Evolutionary conservation across 2,329 filamentous ascomycete species (phyloP), one percentile per base, ranked within the genome.

Genomic region (Colletotrichum plurivorum): DNA sequence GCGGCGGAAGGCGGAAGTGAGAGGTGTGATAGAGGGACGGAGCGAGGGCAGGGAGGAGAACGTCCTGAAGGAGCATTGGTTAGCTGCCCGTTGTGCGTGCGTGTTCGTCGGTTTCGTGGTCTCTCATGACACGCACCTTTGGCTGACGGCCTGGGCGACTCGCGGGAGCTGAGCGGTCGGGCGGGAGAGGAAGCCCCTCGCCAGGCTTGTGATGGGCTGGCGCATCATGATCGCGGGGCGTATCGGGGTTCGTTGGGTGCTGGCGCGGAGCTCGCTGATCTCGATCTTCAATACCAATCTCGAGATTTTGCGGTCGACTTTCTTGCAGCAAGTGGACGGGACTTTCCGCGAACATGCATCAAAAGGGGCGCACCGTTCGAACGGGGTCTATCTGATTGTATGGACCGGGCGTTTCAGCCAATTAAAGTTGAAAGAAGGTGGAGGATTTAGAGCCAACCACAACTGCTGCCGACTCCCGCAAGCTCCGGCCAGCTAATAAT

Each of bases 11-110:
- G 76, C 73, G 41, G 74, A 67, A 64, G 75, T 73, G 70, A 78
- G 73, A 2, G 78, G 75, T 25, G 76, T 73, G 68, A 85, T 75
- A 8, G 83, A 83, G 6, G 87, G 87, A 12, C 87, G 86, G 48
- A 87, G 82, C 63, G 78, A 79, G 1, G 85, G 83, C 72, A 89
- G 82, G 55, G 84, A 85, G 58, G 83, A 81, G 74, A 86, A 86
- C 59, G 80, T 79, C 72, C 84, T 87, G 68, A 36, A 56, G 10
- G 41, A 18, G n/a, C 27, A 51, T 41, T 46, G n/a, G 60, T 67
- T 36, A 65, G 66, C 41, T 43, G 41, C 13, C 41, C 15, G 31
- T 15, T 45, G 20, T 16, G 36, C 15, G 22, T 54, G 25, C 15
- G 22, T 54, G 25, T 7, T 20, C 20, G 16, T 7, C 39, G 27